A percentile compares a stretch with the other conserved stretches of the same genome.
Conservation (phyloP, 192 early-diverging fungal species). For the Pilaira anomala region DNA sequence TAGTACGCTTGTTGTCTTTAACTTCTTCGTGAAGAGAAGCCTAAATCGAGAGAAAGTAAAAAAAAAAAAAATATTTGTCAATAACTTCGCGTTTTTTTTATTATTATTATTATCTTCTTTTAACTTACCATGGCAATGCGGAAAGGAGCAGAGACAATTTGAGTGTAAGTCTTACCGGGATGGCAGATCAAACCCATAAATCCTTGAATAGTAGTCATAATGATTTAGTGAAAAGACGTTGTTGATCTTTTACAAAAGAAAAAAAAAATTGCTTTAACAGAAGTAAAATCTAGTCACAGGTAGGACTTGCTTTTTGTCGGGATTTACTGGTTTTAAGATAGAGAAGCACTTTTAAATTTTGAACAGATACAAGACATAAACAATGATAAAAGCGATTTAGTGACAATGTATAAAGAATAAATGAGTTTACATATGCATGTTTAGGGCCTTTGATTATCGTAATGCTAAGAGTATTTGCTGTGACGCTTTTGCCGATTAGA, state of each 20-base stretch:
- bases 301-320: not conserved
- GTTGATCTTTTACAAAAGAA: not conserved
- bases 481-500: no score
- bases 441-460: no score
- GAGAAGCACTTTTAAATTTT: no score
- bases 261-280: not conserved
- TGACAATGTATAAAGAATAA: no score
- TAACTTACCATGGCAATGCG: conserved; percentile 66
- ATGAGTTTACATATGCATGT: no score
- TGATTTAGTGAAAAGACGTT: not conserved
- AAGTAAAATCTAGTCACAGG: not conserved
- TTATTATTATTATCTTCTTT: conserved; percentile 1
- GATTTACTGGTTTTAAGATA: no score
- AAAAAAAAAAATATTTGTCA: not conserved
- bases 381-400: no score
- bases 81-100: not conserved
- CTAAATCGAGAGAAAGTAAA: conserved; percentile 47
- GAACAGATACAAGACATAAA: no score
- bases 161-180: conserved; percentile 73
- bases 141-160: conserved; percentile 77
- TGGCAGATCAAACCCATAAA: not conserved
- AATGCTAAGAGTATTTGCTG: no score
- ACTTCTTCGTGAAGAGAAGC: conserved; percentile 65
- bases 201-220: not conserved
- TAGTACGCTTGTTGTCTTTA: conserved; percentile 53